Evolutionary conservation across 2,329 filamentous ascomycete genomes (phyloP).

Genomic region (Colletotrichum tropicale): DNA sequence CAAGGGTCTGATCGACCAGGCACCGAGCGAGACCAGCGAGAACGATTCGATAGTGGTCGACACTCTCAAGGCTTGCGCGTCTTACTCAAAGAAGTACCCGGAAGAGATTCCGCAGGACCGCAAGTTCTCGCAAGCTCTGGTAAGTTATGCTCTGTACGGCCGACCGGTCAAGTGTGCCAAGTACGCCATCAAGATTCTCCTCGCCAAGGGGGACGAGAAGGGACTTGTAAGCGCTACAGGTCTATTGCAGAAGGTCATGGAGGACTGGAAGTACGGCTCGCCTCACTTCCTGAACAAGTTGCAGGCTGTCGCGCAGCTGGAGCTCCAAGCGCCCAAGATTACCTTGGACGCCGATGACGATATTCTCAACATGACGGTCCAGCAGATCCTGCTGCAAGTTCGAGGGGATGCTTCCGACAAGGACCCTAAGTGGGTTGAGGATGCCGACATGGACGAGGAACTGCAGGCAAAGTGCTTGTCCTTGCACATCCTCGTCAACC

Average conservation of each 20-base stretch:
- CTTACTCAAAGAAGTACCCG: slow-evolving; percentile 86
- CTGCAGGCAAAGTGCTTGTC: slow-evolving; percentile 84
- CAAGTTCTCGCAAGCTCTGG: slow-evolving; percentile 80
- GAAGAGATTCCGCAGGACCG: slow-evolving; percentile 82
- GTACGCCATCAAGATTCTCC: slow-evolving; percentile 89
- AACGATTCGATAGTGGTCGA: slow-evolving; percentile 83
- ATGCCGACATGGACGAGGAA: slow-evolving; percentile 76
- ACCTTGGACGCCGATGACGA: slow-evolving; percentile 75
- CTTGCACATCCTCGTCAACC: slow-evolving; percentile 85
- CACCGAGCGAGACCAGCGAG: slow-evolving; percentile 69
- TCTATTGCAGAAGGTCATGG: slow-evolving; percentile 76
- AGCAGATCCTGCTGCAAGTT: slow-evolving; percentile 74
- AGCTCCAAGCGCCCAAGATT: slow-evolving; percentile 74
- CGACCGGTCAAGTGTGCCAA: slow-evolving; percentile 85
- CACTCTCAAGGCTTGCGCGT: slow-evolving; percentile 91
- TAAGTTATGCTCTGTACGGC: slow-evolving; percentile 83
- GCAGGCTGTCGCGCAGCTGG: slow-evolving; percentile 74
- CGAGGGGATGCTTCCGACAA: slow-evolving; percentile 63
- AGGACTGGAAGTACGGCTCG: slow-evolving; percentile 74
- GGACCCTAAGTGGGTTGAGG: slow-evolving; percentile 70
- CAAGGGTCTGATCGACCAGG: slow-evolving; percentile 81
- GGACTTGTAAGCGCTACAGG: slow-evolving; percentile 84
- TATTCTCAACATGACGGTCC: slow-evolving; percentile 80
- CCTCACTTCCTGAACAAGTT: slow-evolving; percentile 79
- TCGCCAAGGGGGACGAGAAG: slow-evolving; percentile 76